phyloP scores from a whole-genome alignment of 129 eudicot genomes.

The carrot (Daucus carota) region DNA sequence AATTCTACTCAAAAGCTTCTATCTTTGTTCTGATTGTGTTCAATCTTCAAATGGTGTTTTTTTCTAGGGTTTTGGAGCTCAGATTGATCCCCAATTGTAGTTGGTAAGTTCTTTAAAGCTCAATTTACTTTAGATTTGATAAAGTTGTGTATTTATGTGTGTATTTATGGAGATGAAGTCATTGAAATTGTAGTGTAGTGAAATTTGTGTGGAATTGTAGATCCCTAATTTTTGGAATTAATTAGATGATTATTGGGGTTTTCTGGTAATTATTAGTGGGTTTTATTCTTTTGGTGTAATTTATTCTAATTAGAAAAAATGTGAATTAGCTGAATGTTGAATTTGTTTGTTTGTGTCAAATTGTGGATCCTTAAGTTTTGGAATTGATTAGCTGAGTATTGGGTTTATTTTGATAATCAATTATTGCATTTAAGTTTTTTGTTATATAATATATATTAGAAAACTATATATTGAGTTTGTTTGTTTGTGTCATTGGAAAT shows the following conservation, averaged over 20 bases:
- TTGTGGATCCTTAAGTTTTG: too few species aligned
- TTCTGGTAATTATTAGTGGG: neutral
- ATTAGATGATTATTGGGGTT: neutral
- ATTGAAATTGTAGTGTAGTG: neutral
- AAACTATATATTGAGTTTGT: neutral
- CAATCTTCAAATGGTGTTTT: neutral
- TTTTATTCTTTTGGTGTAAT: too few species aligned
- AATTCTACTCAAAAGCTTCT: neutral
- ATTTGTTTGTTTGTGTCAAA: neutral
- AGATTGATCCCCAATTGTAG: neutral
- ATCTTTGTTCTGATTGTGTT: neutral
- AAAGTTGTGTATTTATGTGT: neutral
- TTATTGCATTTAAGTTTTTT: too few species aligned
- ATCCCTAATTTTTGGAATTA: constrained; percentile 1
- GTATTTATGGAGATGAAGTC: neutral
- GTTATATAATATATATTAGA: too few species aligned
- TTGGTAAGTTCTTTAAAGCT: neutral
- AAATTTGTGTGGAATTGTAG: neutral
- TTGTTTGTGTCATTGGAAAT: neutral
- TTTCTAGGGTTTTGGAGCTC: constrained; percentile 1
- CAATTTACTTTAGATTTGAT: neutral
- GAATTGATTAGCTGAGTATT: too few species aligned
- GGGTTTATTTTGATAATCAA: too few species aligned
- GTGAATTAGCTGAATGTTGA: neutral
- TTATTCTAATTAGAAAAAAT: neutral